A percentile compares a stretch with the other conserved stretches of the same genome.
Conservation (phyloP, 2,329 filamentous ascomycete species). For the Diaporthe citri region DNA sequence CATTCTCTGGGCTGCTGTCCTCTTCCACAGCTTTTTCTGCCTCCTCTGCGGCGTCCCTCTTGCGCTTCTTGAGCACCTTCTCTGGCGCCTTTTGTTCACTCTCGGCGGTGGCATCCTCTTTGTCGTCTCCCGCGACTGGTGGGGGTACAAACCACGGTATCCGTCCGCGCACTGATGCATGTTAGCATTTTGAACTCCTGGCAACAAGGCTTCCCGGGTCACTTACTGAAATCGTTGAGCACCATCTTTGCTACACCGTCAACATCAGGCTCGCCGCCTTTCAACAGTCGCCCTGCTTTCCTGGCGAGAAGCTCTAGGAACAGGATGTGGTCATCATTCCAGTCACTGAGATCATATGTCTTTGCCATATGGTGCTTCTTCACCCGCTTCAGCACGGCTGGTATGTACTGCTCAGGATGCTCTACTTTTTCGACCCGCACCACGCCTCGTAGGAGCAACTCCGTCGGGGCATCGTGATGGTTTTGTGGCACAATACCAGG, state of each 20-base stretch:
- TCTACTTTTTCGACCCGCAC: conserved; percentile 96
- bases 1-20: conserved; percentile 40
- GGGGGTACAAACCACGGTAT: conserved; percentile 96
- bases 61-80: conserved; percentile 88
- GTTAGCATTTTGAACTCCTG: not conserved
- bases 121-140: conserved; percentile 68
- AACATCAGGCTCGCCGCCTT: conserved; percentile 93
- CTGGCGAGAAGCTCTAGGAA: conserved; percentile 90
- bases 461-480: conserved; percentile 83
- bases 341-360: conserved; percentile 90
- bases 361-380: conserved; percentile 91
- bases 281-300: conserved; percentile 87
- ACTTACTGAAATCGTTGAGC: conserved; percentile 83
- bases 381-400: conserved; percentile 82
- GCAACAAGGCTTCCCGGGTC: not conserved
- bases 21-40: conserved; percentile 50
- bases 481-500: conserved; percentile 96
- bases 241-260: conserved; percentile 98
- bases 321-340: conserved; percentile 79
- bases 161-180: conserved; percentile 76
- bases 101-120: conserved; percentile 66
- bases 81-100: conserved; percentile 76
- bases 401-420: conserved; percentile 95
- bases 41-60: conserved; percentile 53
- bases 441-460: conserved; percentile 90